Percentiles rank a stretch among this genome's conserved stretches.
Evolutionary conservation across 169 alveolate genomes (phyloP).

Genomic region (Eimeria tenella): DNA sequence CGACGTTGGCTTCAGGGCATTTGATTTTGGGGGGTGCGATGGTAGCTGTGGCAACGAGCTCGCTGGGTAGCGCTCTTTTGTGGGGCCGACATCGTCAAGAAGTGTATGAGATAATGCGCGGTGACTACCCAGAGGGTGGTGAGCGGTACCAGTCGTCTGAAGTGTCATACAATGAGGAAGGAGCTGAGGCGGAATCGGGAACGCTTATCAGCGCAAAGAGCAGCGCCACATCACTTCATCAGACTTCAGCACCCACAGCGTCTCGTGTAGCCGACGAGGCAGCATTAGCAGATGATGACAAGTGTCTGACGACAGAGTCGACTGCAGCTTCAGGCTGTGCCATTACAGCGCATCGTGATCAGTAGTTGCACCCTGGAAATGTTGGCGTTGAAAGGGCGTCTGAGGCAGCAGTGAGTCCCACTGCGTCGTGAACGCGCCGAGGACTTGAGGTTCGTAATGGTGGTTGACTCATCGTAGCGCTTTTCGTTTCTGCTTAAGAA

Average conservation of each 20-base stretch:
- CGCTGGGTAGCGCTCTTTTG: constrained; percentile 70
- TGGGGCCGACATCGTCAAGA: constrained; percentile 76
- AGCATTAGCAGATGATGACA: background rate
- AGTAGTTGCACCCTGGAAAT: too few species aligned
- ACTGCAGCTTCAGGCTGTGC: too few species aligned
- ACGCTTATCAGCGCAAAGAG: constrained; percentile 18
- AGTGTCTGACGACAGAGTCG: too few species aligned
- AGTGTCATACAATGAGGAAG: background rate
- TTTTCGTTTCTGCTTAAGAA: too few species aligned
- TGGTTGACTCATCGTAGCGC: too few species aligned
- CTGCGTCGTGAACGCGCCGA: too few species aligned
- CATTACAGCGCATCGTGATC: too few species aligned
- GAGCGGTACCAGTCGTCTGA: constrained; percentile 9
- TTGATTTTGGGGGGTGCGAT: constrained; percentile 69
- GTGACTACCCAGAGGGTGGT: constrained; percentile 9
- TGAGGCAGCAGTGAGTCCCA: too few species aligned
- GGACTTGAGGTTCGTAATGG: too few species aligned
- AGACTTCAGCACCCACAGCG: background rate
- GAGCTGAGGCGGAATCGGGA: background rate
- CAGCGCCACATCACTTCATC: background rate
- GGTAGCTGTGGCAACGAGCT: constrained; percentile 74
- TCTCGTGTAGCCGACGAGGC: background rate
- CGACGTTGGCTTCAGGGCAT: constrained; percentile 75
- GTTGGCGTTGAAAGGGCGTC: too few species aligned
- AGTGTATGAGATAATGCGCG: constrained; percentile 63